Evolutionary conservation across 495 filamentous ascomycete species (phyloP).

Genomic region (Emericellopsis terricola): DNA sequence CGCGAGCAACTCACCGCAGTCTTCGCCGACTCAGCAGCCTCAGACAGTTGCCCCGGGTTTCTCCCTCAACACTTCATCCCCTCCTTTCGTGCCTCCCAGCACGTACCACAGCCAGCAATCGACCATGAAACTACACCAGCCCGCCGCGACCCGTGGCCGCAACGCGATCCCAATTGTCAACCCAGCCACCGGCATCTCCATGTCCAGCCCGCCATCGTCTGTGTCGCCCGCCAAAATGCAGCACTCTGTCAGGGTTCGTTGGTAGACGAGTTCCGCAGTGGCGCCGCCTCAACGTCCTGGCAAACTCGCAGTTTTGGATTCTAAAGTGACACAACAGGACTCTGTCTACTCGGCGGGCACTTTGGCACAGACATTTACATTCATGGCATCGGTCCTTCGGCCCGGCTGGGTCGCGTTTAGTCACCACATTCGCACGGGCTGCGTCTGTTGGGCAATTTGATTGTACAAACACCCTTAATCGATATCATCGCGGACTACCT

Average conservation of each 20-base stretch:
- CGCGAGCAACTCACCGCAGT: slow-evolving; percentile 83
- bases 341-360: no score
- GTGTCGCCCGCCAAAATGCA: slow-evolving; percentile 80
- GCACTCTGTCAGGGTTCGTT: slow-evolving; percentile 32
- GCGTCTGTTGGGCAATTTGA: no score
- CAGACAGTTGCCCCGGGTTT: slow-evolving; percentile 61
- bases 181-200: slow-evolving; percentile 71
- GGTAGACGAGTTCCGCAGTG: slow-evolving; percentile 20
- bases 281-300: no score
- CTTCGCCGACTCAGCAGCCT: slow-evolving; percentile 55
- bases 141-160: slow-evolving; percentile 66
- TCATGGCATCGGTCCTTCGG: no score
- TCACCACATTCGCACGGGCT: background rate
- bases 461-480: slow-evolving; percentile 4
- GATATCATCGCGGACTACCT: slow-evolving; percentile 3
- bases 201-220: slow-evolving; percentile 81
- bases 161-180: slow-evolving; percentile 99
- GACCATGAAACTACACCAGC: slow-evolving; percentile 67
- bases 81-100: slow-evolving; percentile 44
- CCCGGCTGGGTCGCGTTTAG: background rate
- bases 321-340: slow-evolving; percentile 12
- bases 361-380: no score
- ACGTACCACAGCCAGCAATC: slow-evolving; percentile 29
- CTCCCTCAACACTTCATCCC: slow-evolving; percentile 60
- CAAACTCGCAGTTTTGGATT: no score